phyloP scores from a whole-genome alignment of 2,329 filamentous ascomycete genomes.

The Fusarium miscanthi region DNA sequence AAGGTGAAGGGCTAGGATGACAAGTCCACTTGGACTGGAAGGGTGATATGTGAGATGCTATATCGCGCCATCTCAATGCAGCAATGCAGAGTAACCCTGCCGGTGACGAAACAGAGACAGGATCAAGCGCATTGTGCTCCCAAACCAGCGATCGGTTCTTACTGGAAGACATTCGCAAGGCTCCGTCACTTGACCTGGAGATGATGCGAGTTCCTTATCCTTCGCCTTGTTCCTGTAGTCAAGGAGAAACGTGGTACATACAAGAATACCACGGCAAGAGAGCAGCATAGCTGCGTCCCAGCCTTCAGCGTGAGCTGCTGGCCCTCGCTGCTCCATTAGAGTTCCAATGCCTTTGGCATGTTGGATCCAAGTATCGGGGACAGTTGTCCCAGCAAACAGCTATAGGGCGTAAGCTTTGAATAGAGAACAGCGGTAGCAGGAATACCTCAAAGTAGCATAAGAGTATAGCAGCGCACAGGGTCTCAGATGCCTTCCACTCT shows the following conservation, averaged over 20 bases:
- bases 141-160: slow-evolving; percentile 7
- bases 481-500: slow-evolving; percentile 55
- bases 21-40: slow-evolving; percentile 39
- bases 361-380: slow-evolving; percentile 53
- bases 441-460: slow-evolving; percentile 55
- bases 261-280: slow-evolving; percentile 52
- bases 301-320: slow-evolving; percentile 48
- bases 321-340: slow-evolving; percentile 55
- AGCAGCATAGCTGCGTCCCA: slow-evolving; percentile 54
- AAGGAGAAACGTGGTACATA: slow-evolving; percentile 39
- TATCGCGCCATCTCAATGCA: slow-evolving; percentile 44
- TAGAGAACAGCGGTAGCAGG: neutral
- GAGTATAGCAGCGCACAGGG: slow-evolving; percentile 55
- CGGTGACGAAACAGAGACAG: slow-evolving; percentile 30
- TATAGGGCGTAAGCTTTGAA: slow-evolving; percentile 36
- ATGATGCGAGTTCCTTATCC: slow-evolving; percentile 21
- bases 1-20: slow-evolving; percentile 22
- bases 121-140: slow-evolving; percentile 5
- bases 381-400: slow-evolving; percentile 56
- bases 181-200: slow-evolving; percentile 30
- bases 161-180: neutral
- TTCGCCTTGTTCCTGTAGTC: slow-evolving; percentile 4
- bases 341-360: slow-evolving; percentile 53
- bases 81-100: slow-evolving; percentile 39
- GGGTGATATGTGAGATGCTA: slow-evolving; percentile 44